A percentile compares a stretch with the other conserved stretches of the same genome.
These are phyloP conservation scores for Thelephora ganbajun DNA, from an alignment of 768 basidiomycete species.

Conservation along the genomic window DNA sequence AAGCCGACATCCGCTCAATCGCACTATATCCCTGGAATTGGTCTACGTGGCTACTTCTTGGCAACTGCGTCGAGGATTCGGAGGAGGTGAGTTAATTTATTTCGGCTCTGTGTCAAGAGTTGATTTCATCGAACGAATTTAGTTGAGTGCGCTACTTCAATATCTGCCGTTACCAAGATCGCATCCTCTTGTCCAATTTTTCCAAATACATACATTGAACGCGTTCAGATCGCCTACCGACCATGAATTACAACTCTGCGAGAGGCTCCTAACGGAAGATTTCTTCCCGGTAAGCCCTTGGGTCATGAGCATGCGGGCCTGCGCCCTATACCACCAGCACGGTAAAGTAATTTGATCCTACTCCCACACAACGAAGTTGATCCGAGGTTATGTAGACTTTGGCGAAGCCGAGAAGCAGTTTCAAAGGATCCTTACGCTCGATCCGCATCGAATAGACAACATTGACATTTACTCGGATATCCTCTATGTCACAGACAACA, in stretches of 20 bases:
- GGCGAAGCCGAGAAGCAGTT: slow-evolving; percentile 76
- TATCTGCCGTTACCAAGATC: slow-evolving; percentile 32
- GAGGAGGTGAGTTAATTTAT: slow-evolving; percentile 52
- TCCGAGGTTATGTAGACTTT: slow-evolving; percentile 46
- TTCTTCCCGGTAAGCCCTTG: slow-evolving; percentile 76
- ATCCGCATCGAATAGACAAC: slow-evolving; percentile 87
- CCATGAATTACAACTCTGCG: slow-evolving; percentile 68
- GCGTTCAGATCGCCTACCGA: slow-evolving; percentile 85
- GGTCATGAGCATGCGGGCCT: slow-evolving; percentile 76
- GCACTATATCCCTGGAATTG: slow-evolving; percentile 83
- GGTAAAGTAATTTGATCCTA: slow-evolving; percentile 32
- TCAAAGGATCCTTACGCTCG: slow-evolving; percentile 61
- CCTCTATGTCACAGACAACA: slow-evolving; percentile 86
- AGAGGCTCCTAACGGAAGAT: slow-evolving; percentile 53
- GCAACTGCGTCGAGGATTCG: slow-evolving; percentile 63
- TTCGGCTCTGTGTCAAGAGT: slow-evolving; percentile 11
- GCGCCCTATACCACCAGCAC: slow-evolving; percentile 81
- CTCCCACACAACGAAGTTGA: slow-evolving; percentile 1
- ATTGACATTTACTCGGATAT: slow-evolving; percentile 96
- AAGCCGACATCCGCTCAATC: slow-evolving; percentile 63
- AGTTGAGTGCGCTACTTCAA: slow-evolving; percentile 31
- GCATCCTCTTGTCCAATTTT: slow-evolving; percentile 51
- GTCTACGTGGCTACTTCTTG: slow-evolving; percentile 82
- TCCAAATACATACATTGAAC: slow-evolving; percentile 81
- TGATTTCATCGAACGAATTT: slow-evolving; percentile 5